These are phyloP conservation scores for Thinopyrum obtusiflorum DNA, from an alignment of 202 grass and related monocot species.

Conservation along the genomic window DNA sequence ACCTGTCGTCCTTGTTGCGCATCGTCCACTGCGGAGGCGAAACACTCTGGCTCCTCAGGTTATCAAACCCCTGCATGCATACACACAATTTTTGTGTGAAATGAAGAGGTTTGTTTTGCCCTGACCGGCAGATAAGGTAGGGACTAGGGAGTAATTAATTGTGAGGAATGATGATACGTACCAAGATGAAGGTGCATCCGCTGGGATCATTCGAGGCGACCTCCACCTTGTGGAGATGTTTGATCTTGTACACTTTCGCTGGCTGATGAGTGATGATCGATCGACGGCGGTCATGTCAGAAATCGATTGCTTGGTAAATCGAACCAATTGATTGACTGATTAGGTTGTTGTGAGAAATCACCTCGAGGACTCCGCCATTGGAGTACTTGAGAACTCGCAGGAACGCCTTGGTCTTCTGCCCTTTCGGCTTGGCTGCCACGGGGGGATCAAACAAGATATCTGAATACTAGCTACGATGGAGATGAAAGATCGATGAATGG, in stretches of 20 bases:
- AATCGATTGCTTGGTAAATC: not conserved
- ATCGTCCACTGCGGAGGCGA: constrained; percentile 91
- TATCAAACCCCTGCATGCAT: constrained; percentile 77
- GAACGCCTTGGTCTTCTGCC: constrained; percentile 77
- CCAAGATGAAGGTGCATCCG: constrained; percentile 88
- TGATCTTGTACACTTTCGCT: constrained; percentile 92
- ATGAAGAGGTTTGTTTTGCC: not conserved
- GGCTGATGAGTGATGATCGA: constrained; percentile 37
- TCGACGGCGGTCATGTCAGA: not conserved
- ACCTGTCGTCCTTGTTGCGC: constrained; percentile 98
- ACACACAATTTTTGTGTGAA: not conserved
- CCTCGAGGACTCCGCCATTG: constrained; percentile 80
- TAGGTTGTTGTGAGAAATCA: not conserved
- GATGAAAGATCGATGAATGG: not conserved
- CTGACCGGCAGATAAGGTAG: not conserved
- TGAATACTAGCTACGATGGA: not conserved
- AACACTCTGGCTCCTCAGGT: constrained; percentile 82
- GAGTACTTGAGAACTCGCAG: constrained; percentile 91
- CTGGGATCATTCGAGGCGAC: constrained; percentile 73
- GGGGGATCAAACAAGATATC: not conserved
- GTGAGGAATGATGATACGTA: not conserved
- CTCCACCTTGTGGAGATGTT: constrained; percentile 91
- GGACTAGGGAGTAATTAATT: not conserved
- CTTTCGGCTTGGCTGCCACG: constrained; percentile 73
- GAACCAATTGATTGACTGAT: not conserved